Conservation (phyloP, 2,329 filamentous ascomycete genomes). For the Arachnopeziza araneosa region DNA sequence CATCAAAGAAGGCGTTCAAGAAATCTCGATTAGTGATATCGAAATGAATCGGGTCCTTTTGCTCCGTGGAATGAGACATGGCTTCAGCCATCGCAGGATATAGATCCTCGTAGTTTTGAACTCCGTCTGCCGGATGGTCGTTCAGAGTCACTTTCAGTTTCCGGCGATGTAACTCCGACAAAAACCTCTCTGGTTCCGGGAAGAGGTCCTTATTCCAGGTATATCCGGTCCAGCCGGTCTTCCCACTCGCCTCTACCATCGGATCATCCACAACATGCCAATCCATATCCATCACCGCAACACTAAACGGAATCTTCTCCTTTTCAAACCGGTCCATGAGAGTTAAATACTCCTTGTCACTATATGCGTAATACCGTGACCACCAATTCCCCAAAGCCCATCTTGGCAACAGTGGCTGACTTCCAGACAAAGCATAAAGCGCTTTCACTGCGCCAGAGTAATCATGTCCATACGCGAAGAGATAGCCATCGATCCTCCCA, state of each 20-base stretch:
- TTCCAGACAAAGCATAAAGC: slow-evolving; percentile 50
- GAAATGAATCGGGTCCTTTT: slow-evolving; percentile 48
- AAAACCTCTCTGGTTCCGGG: slow-evolving; percentile 48
- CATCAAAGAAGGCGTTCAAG: slow-evolving; percentile 17
- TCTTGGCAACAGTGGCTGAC: slow-evolving; percentile 49
- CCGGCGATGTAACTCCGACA: slow-evolving; percentile 44
- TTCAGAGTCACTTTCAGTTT: slow-evolving; percentile 52
- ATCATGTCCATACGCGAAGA: slow-evolving; percentile 54
- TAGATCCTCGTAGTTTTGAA: slow-evolving; percentile 49
- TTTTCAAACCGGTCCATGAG: slow-evolving; percentile 51
- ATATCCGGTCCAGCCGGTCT: slow-evolving; percentile 52
- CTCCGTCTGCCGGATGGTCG: slow-evolving; percentile 55
- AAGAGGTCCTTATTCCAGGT: slow-evolving; percentile 56
- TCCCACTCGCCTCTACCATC: slow-evolving; percentile 34
- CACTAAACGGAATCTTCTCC: slow-evolving; percentile 49
- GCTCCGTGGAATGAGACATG: slow-evolving; percentile 44
- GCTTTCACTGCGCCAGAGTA: slow-evolving; percentile 48
- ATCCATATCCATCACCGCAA: slow-evolving; percentile 61
- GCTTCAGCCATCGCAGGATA: slow-evolving; percentile 50
- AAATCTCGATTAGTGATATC: slow-evolving; percentile 46
- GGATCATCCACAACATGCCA: slow-evolving; percentile 52
- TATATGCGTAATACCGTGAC: slow-evolving; percentile 57
- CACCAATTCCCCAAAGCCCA: slow-evolving; percentile 62
- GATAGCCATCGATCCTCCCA: slow-evolving; percentile 48
- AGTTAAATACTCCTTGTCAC: slow-evolving; percentile 47